Base-by-base conservation (phyloP, 2,329 filamentous ascomycete genomes). In the Arthrobotrys musiformis region DNA sequence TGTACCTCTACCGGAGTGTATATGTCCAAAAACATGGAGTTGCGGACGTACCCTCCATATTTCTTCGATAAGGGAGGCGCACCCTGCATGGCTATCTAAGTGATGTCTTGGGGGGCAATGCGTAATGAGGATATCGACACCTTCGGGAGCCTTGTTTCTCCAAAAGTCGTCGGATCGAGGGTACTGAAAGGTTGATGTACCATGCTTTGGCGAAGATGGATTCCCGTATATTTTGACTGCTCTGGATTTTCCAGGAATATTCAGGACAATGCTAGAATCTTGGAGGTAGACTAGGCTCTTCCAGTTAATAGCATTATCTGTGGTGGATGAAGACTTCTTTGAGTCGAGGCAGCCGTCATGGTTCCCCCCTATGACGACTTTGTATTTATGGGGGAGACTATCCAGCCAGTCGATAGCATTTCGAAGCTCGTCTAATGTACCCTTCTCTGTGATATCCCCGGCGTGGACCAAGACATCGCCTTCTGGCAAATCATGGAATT, bases 381-480 rank as follows among this genome's bases (percentile, higher is more conserved):
- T 97, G 83, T 96, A 88, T 37, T 85, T 84, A 81, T 97, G 93
- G 0, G 92, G 92, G 6, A 94, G 87, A 2, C 86, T 85, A 54
- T 86, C 87, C 11, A 97, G 86, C 93, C 93, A 97, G 85, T 97
- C 89, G 48, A 97, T 86, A 81, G 95, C 91, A n/a, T 85, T 85
- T 84, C 97, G 93, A 69, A 98, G 90, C 78, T 93, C 91, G 11
- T 86, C 85, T 0, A 89, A 87, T 7, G 89, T 91, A 42, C 94
- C 94, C 22, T 86, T 85, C 80, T 93, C 90, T 66, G 90, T 91
- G 81, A 97, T 86, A 84, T 98, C 94, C 40, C 94, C 94, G 1
- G 93, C 92, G 82, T 97, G 94, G 80, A 98, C 91, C 58, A 98
- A 88, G 22, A 97, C 86, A 83, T 97, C 93, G 69, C 93, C 94